A percentile compares a stretch with the other conserved stretches of the same genome.
phyloP scores from a whole-genome alignment of 331 rosid genomes.

The Telfairia occidentalis region DNA sequence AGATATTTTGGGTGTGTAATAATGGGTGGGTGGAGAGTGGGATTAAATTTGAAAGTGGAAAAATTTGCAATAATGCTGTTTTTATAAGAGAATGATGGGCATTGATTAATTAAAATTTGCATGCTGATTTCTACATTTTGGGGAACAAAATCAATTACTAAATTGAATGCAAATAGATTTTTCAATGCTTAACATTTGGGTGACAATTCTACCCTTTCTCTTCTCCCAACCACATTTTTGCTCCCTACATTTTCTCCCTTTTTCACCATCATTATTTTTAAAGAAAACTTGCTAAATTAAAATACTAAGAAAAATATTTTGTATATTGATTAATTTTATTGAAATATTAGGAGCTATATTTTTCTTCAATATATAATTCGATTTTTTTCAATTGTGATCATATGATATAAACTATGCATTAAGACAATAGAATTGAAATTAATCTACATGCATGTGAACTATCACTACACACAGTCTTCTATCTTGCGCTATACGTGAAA shows the following conservation, averaged over 20 bases:
- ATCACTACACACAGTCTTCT: too few relatives aligned
- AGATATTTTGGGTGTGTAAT: neutral
- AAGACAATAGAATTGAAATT: too few relatives aligned
- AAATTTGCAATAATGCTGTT: constrained; percentile 3
- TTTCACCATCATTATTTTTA: too few relatives aligned
- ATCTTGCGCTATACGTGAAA: too few relatives aligned
- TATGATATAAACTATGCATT: too few relatives aligned
- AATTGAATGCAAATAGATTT: constrained; percentile 1
- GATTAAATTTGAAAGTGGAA: neutral
- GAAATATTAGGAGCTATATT: too few relatives aligned
- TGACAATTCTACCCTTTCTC: neutral
- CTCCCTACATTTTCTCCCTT: neutral
- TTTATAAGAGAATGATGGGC: neutral
- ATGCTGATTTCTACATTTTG: constrained; percentile 11
- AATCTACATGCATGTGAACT: too few relatives aligned
- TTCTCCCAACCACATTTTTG: neutral
- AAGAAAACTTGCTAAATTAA: too few relatives aligned
- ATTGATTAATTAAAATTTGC: constrained; percentile 7
- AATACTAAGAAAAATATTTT: too few relatives aligned
- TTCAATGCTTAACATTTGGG: neutral
- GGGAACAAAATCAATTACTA: constrained; percentile 12
- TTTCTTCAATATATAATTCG: too few relatives aligned
- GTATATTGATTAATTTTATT: too few relatives aligned
- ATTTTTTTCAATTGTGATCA: too few relatives aligned
- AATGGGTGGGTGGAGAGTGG: neutral